Conservation (phyloP, 768 basidiomycete genomes). For the Tylopilus sp. region DNA sequence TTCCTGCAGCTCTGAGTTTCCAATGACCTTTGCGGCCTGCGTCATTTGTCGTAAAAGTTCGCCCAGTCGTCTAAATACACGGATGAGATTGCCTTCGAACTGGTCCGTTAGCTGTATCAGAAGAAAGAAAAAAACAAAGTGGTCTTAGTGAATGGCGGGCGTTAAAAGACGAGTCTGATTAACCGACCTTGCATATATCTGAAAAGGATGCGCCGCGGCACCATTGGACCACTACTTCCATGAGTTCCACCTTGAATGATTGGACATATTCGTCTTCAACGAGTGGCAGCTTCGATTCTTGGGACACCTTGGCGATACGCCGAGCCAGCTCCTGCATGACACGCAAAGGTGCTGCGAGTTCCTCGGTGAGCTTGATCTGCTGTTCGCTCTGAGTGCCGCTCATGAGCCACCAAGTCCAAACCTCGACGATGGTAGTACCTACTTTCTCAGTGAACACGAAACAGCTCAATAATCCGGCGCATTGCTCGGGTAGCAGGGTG, state of each 20-base stretch:
- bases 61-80: slow-evolving; percentile 91
- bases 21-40: slow-evolving; percentile 93
- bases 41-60: slow-evolving; percentile 97
- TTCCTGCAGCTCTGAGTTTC: slow-evolving; percentile 88
- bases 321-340: slow-evolving; percentile 95
- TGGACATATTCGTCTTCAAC: slow-evolving; percentile 94
- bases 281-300: slow-evolving; percentile 85
- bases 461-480: slow-evolving; percentile 91
- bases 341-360: slow-evolving; percentile 87
- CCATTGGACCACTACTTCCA: slow-evolving; percentile 98
- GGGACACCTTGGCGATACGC: slow-evolving; percentile 94
- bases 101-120: slow-evolving; percentile 81
- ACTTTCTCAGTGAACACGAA: slow-evolving; percentile 99
- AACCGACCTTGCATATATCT: slow-evolving; percentile 89
- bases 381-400: slow-evolving; percentile 69
- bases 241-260: slow-evolving; percentile 97
- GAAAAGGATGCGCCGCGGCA: slow-evolving; percentile 96
- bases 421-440: slow-evolving; percentile 12
- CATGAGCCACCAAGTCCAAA: not conserved
- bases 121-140: not conserved
- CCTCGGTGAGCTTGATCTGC: slow-evolving; percentile 82
- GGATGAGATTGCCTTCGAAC: slow-evolving; percentile 95
- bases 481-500: slow-evolving; percentile 82
- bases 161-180: not conserved
- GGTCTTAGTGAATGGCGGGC: not conserved